These are phyloP conservation scores for Beauveria bassiana DNA, from an alignment of 2,329 filamentous ascomycete genomes.

Conservation along the genomic window DNA sequence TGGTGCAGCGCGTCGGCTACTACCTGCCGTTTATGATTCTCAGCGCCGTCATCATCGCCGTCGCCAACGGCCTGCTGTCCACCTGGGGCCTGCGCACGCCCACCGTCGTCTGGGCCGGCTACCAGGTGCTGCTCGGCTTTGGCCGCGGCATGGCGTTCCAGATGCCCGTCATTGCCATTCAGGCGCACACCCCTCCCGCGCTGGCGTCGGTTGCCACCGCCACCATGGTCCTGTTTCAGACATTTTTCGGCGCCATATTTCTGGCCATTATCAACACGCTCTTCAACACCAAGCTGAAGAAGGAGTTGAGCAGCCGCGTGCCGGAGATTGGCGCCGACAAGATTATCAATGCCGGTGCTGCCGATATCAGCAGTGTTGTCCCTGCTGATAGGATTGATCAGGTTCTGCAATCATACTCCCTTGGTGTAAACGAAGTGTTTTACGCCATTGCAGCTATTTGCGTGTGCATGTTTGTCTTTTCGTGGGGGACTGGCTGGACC, in stretches of 20 bases:
- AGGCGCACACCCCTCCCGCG: slow-evolving; percentile 19
- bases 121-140: slow-evolving; percentile 36
- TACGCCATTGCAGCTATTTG: slow-evolving; percentile 25
- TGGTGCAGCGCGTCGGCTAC: slow-evolving; percentile 29
- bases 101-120: slow-evolving; percentile 35
- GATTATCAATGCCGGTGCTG: slow-evolving; percentile 36
- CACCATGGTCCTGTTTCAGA: slow-evolving; percentile 30
- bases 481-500: slow-evolving; percentile 39
- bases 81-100: slow-evolving; percentile 29
- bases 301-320: slow-evolving; percentile 23
- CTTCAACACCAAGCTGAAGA: slow-evolving; percentile 24
- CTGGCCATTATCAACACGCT: slow-evolving; percentile 28
- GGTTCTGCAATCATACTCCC: slow-evolving; percentile 34
- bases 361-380: slow-evolving; percentile 28
- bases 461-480: slow-evolving; percentile 23
- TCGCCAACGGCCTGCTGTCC: slow-evolving; percentile 34
- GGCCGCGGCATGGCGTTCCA: slow-evolving; percentile 38
- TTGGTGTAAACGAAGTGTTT: slow-evolving; percentile 24
- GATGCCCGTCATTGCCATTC: slow-evolving; percentile 26
- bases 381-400: slow-evolving; percentile 21
- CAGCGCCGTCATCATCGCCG: slow-evolving; percentile 23
- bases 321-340: slow-evolving; percentile 21
- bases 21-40: slow-evolving; percentile 35
- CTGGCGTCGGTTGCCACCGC: slow-evolving; percentile 22
- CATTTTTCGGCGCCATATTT: slow-evolving; percentile 40